Evolutionary conservation across 495 filamentous ascomycete species (phyloP).

Genomic region (Hyaloscypha hepaticicola): DNA sequence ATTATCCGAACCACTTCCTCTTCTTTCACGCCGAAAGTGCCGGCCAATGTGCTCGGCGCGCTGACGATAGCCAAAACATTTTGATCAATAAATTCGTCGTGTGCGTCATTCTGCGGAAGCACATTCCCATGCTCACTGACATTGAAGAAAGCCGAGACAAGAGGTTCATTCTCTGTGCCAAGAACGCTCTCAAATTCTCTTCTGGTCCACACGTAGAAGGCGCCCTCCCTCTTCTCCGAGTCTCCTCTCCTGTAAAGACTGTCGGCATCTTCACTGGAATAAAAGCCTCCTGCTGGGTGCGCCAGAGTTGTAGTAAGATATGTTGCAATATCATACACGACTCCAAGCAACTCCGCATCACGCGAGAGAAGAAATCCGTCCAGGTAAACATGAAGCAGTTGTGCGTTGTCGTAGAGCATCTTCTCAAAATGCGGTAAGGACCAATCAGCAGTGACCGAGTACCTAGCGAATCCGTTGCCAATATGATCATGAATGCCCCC

Average conservation of each 20-base stretch:
- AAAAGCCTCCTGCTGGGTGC: conserved; percentile 71
- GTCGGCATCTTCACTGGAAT: conserved; percentile 89
- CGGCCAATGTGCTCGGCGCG: conserved; percentile 67
- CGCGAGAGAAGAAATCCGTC: conserved; percentile 79
- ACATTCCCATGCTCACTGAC: conserved; percentile 90
- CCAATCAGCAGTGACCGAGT: conserved; percentile 91
- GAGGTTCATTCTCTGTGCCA: conserved; percentile 63
- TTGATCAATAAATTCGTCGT: conserved; percentile 92
- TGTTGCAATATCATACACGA: conserved; percentile 77
- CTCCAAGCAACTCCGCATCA: conserved; percentile 70
- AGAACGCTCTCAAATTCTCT: conserved; percentile 83
- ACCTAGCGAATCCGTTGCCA: conserved; percentile 85
- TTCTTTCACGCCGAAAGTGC: conserved; percentile 73
- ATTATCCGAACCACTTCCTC: conserved; percentile 74
- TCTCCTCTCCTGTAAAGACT: conserved; percentile 75
- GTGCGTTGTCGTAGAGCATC: conserved; percentile 94
- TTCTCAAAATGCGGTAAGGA: conserved; percentile 95
- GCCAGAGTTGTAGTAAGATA: conserved; percentile 74
- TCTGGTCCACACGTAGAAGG: conserved; percentile 92
- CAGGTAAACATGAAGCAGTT: conserved; percentile 81
- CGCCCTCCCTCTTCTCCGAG: conserved; percentile 85
- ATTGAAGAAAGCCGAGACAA: conserved; percentile 83
- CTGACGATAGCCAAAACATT: conserved; percentile 52
- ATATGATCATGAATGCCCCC: conserved; percentile 93
- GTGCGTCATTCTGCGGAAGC: conserved; percentile 74